Evolutionary conservation across 1,139 yeast genomes (phyloP).

Genomic region (Blastobotrys capitulatus): DNA sequence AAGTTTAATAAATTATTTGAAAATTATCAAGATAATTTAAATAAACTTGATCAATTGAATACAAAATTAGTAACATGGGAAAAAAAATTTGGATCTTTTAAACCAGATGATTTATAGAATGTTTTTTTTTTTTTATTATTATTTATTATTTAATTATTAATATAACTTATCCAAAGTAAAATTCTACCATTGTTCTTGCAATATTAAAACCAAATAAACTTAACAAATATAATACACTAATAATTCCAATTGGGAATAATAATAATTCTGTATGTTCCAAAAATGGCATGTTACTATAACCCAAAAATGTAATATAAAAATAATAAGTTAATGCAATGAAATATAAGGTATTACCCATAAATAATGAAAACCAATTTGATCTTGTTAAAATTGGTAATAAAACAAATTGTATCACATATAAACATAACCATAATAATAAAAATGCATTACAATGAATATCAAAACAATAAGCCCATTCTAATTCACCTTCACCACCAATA

Average conservation of each 20-base stretch:
- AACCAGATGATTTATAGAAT: background rate
- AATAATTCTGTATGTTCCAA: conserved; percentile 56
- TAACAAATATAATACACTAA: conserved; percentile 50
- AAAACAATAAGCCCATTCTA: conserved; percentile 93
- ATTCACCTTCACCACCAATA: conserved; percentile 49
- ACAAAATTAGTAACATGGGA: conserved; percentile 73
- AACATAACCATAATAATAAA: conserved; percentile 68
- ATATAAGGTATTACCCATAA: conserved; percentile 75
- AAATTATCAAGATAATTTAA: conserved; percentile 54
- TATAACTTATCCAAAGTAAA: conserved; percentile 44
- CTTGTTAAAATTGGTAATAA: conserved; percentile 65
- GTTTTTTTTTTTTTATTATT: conserved; percentile 4
- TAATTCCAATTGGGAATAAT: conserved; percentile 52
- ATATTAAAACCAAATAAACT: conserved; percentile 58
- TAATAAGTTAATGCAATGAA: conserved; percentile 69
- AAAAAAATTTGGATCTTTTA: conserved; percentile 53
- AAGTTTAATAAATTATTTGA: conserved; percentile 37
- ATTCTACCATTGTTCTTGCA: conserved; percentile 60
- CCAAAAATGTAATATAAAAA: conserved; percentile 75
- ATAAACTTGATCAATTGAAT: conserved; percentile 64
- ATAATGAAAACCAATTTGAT: conserved; percentile 56
- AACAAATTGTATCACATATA: conserved; percentile 72
- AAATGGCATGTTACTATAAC: conserved; percentile 80
- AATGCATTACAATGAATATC: conserved; percentile 91
- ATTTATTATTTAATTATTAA: background rate